These are phyloP conservation scores for Rhizophora mangle DNA, from an alignment of 345 rosid genomes.

Conservation along the genomic window DNA sequence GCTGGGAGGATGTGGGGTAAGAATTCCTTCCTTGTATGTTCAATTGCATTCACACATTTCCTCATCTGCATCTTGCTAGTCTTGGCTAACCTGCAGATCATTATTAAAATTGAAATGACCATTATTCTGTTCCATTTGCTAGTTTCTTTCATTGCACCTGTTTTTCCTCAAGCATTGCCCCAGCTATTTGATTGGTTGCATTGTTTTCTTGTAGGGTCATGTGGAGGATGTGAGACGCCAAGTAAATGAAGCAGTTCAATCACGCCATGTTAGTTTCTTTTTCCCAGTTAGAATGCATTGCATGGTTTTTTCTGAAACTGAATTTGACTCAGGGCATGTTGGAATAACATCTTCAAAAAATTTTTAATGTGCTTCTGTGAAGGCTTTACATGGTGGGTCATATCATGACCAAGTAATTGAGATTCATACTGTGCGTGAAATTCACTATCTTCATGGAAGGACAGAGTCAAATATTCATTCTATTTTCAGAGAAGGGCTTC, in stretches of 20 bases:
- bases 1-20: slow-evolving; percentile 86
- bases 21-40: slow-evolving; percentile 14
- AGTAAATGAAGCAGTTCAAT: slow-evolving; percentile 79
- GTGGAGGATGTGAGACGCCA: slow-evolving; percentile 87
- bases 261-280: slow-evolving; percentile 64
- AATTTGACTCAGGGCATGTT: background rate
- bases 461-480: background rate
- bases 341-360: background rate
- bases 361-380: background rate
- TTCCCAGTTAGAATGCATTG: background rate
- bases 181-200: background rate
- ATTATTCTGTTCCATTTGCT: no score
- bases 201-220: slow-evolving; percentile 56
- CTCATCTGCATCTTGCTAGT: no score
- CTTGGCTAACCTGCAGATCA: no score
- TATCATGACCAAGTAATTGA: no score
- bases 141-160: no score
- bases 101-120: no score
- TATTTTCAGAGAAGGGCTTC: background rate
- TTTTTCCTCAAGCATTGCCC: background rate
- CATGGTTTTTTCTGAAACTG: background rate
- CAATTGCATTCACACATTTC: background rate
- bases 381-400: no score
- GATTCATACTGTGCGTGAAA: no score
- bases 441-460: background rate